Evolutionary conservation across 768 basidiomycete species (phyloP).

Genomic region (Crucibulum laeve): DNA sequence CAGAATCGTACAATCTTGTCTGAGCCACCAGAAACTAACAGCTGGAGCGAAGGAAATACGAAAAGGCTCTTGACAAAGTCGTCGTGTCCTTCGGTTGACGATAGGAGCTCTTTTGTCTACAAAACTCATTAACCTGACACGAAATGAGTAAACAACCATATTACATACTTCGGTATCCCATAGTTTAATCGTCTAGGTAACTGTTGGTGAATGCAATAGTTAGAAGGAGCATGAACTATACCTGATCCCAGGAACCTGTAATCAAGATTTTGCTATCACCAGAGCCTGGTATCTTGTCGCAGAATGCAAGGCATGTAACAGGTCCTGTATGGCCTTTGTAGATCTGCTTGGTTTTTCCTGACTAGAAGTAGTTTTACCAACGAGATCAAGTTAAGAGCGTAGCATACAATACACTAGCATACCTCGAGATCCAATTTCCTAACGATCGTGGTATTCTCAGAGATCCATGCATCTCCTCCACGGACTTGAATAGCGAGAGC

Average conservation of each 20-base stretch:
- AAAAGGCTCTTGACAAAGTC: slow-evolving; percentile 90
- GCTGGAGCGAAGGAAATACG: slow-evolving; percentile 56
- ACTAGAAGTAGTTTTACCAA: slow-evolving; percentile 38
- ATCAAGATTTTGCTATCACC: slow-evolving; percentile 55
- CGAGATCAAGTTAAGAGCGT: not conserved
- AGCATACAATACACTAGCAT: slow-evolving; percentile 7
- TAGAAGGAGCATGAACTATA: not conserved
- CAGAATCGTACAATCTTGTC: slow-evolving; percentile 88
- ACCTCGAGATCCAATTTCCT: slow-evolving; percentile 80
- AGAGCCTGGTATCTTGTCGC: slow-evolving; percentile 32
- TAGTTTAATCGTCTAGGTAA: slow-evolving; percentile 69
- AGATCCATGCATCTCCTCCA: slow-evolving; percentile 76
- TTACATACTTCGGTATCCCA: slow-evolving; percentile 74
- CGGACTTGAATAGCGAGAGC: slow-evolving; percentile 67
- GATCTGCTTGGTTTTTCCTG: slow-evolving; percentile 71
- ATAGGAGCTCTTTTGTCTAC: slow-evolving; percentile 69
- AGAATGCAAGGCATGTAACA: slow-evolving; percentile 79
- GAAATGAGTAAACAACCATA: slow-evolving; percentile 3
- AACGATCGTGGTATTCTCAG: slow-evolving; percentile 76
- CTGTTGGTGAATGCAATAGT: slow-evolving; percentile 6
- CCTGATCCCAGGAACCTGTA: slow-evolving; percentile 95
- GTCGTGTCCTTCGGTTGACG: slow-evolving; percentile 70
- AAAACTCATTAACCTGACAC: slow-evolving; percentile 1
- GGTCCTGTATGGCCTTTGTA: slow-evolving; percentile 88
- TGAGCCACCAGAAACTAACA: slow-evolving; percentile 85